phyloP scores from a whole-genome alignment of 2,329 filamentous ascomycete species.

The Hymenoscyphus scutula region DNA sequence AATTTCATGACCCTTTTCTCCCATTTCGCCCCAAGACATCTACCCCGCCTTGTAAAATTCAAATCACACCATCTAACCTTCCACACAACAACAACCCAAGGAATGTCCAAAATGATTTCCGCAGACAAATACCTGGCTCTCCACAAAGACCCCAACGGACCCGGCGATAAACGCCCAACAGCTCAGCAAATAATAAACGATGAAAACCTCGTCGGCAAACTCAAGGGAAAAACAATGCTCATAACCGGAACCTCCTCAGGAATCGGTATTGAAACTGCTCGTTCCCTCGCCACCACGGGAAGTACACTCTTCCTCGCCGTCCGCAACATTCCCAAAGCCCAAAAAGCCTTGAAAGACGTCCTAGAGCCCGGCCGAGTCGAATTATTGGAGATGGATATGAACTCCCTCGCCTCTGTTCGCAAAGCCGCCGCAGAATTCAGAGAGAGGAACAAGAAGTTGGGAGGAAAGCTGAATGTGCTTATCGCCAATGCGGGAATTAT shows the following conservation, averaged over 20 bases:
- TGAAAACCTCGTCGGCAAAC: slow-evolving; percentile 26
- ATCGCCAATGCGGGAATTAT: slow-evolving; percentile 31
- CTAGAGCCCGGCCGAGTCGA: slow-evolving; percentile 37
- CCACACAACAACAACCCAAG: not conserved
- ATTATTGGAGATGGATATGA: slow-evolving; percentile 38
- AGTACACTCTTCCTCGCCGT: slow-evolving; percentile 38
- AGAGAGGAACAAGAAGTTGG: slow-evolving; percentile 28
- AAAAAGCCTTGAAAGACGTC: slow-evolving; percentile 39
- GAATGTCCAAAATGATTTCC: not conserved
- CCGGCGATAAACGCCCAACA: slow-evolving; percentile 19
- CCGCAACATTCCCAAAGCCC: slow-evolving; percentile 36
- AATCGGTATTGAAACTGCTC: slow-evolving; percentile 40
- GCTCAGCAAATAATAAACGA: slow-evolving; percentile 38
- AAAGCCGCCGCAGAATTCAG: slow-evolving; percentile 32
- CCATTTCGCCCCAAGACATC: not conserved
- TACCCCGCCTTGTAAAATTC: not conserved
- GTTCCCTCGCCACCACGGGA: slow-evolving; percentile 37
- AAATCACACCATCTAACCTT: not conserved
- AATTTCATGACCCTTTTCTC: no score
- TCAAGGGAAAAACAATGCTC: slow-evolving; percentile 42
- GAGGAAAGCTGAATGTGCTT: slow-evolving; percentile 31
- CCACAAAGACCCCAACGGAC: slow-evolving; percentile 6
- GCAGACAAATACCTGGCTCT: slow-evolving; percentile 6
- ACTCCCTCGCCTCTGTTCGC: slow-evolving; percentile 36
- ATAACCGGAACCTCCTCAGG: slow-evolving; percentile 41